Conservation (phyloP, 345 rosid genomes). For the Noccaea caerulescens region DNA sequence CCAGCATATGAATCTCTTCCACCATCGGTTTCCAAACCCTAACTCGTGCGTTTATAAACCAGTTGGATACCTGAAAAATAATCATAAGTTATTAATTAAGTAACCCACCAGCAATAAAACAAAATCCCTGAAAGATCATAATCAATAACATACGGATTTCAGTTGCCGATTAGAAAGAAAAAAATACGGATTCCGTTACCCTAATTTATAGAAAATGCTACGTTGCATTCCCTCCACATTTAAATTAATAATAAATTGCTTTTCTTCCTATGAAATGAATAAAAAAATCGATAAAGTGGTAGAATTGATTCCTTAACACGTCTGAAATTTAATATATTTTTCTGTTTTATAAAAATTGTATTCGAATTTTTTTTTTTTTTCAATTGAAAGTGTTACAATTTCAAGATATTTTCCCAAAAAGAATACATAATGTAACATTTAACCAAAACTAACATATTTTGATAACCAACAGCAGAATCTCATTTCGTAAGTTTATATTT, state of each 20-base stretch:
- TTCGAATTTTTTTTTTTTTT: background rate
- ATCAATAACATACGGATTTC: background rate
- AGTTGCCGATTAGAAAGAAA: background rate
- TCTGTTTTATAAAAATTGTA: background rate
- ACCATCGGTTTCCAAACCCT: constrained; percentile 99
- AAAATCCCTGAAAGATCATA: background rate
- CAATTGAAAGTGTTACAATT: background rate
- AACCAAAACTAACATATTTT: background rate
- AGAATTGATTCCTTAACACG: background rate
- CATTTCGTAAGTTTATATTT: background rate
- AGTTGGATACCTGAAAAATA: constrained; percentile 70
- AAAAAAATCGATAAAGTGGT: background rate
- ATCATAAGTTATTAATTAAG: constrained; percentile 2
- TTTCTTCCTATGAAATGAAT: background rate
- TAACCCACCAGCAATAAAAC: background rate
- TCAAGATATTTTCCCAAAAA: too few relatives aligned
- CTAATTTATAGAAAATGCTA: background rate
- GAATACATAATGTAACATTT: background rate
- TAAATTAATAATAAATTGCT: too few relatives aligned
- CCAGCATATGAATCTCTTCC: constrained; percentile 85
- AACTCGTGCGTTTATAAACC: constrained; percentile 95
- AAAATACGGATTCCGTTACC: background rate
- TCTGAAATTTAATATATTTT: background rate
- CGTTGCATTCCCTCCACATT: background rate
- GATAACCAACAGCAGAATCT: background rate